Base-by-base conservation (phyloP, 202 grass and related monocot species). In the Saccharum hybrid region DNA sequence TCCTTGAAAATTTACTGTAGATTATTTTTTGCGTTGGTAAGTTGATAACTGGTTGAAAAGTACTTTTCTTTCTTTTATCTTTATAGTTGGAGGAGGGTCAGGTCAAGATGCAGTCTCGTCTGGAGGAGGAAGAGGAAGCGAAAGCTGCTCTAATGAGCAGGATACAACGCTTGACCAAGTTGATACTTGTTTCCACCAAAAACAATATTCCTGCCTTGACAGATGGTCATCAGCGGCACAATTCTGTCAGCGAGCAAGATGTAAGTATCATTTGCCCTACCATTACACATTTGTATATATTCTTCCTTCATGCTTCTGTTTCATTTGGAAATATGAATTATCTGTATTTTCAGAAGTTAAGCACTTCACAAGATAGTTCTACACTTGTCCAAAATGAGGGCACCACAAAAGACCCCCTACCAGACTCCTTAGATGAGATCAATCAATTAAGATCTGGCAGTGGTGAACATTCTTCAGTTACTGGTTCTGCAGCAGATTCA, bases 51-150 rank as follows among this genome's bases (percentile, higher is more conserved):
- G 67, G 62, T 46, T 84, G 69, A 71, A 84, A 52, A 86, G 61
- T 76, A 86, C 68, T 75, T 64, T 82, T 85, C 56, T 54, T 74
- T 89, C 34, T 85, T 63, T 84, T 79, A 62, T 8, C 28, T 86
- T 41, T 86, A 10, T 41, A 99, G 96, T 84, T 99, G 79, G 93
- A 99, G 82, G 96, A 94, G 77, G 96, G 96, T 19, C 96, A 99
- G 74, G 93, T 99, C 78, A 99, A 99, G 80, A 99, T 99, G 96
- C 96, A 99, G 71, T 99, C 76, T 70, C 93, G 96, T 60, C 73
- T 99, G 26, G 96, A 99, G 86, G 96, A 99, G 84, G 96, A 99
- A 96, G 96, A 99, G 84, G 96, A 99, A 80, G 93, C 93, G n/a
- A 99, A 99, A 92, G 91, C 96, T 89, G 96, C 96, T 92, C 86